Percentiles rank a stretch among this genome's conserved stretches.
phyloP scores from a whole-genome alignment of 2,329 filamentous ascomycete genomes.

The Sporothrix protearum region DNA sequence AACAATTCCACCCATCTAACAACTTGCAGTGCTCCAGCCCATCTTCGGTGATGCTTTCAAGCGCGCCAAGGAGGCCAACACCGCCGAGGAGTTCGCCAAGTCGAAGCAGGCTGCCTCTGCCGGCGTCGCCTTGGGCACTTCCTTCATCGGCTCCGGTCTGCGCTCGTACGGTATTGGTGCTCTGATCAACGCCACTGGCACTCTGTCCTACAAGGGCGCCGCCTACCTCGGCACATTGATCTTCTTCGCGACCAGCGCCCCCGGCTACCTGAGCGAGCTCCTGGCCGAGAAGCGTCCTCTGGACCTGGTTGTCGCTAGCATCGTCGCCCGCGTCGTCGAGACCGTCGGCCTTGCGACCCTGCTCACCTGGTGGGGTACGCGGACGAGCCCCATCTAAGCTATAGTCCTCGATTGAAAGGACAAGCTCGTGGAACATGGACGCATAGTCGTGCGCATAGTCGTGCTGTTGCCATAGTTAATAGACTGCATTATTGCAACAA shows the following conservation, averaged over 20 bases:
- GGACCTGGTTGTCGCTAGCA: slow-evolving; percentile 83
- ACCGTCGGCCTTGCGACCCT: slow-evolving; percentile 88
- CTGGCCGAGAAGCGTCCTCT: slow-evolving; percentile 87
- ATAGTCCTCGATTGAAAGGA: slow-evolving; percentile 23
- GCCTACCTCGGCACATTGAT: slow-evolving; percentile 88
- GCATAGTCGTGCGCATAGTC: not conserved
- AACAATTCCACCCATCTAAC: too few relatives aligned
- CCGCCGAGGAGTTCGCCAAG: slow-evolving; percentile 92
- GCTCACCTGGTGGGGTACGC: slow-evolving; percentile 96
- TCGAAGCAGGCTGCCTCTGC: slow-evolving; percentile 89
- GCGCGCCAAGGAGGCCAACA: slow-evolving; percentile 84
- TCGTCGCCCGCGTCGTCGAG: slow-evolving; percentile 82
- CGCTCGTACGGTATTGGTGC: slow-evolving; percentile 89
- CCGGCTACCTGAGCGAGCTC: slow-evolving; percentile 82
- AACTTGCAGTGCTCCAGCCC: slow-evolving; percentile 65
- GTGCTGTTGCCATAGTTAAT: slow-evolving; percentile 5
- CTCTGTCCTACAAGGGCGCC: slow-evolving; percentile 93
- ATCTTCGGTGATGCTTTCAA: slow-evolving; percentile 94
- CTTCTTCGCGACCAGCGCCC: slow-evolving; percentile 87
- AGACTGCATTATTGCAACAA: slow-evolving; percentile 7
- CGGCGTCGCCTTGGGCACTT: slow-evolving; percentile 85
- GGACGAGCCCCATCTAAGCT: slow-evolving; percentile 87
- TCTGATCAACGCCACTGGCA: slow-evolving; percentile 90
- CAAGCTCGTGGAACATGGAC: not conserved
- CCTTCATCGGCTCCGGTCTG: slow-evolving; percentile 80